Evolutionary conservation across 345 rosid genomes (phyloP), one percentile per base, ranked within the genome.

Genomic region (Salix purpurea): DNA sequence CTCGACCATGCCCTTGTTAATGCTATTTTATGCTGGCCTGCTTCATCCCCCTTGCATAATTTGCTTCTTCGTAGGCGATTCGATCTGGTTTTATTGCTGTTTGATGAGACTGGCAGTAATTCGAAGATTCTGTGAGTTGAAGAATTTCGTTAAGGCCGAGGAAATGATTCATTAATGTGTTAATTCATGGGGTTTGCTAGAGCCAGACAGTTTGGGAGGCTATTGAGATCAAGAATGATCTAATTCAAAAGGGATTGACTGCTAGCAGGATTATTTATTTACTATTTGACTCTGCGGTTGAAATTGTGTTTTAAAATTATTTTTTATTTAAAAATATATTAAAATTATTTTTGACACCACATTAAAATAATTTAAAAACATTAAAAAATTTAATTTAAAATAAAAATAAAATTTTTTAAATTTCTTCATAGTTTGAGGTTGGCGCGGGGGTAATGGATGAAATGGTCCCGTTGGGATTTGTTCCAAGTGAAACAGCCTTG

Each of bases 131-230:
- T 96, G 99, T 64, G 96, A 89, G 80, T 65, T 85, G 71, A 90
- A 90, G 84, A 87, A 92, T 82, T 85, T 93, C 65, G 76, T 40
- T 21, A 86, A 89, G 85, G 97, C 96, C 4, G 85, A 74, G 70
- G 90, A 89, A 72, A 83, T 91, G 83, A 76, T 96, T 79, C 37
- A 6, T n/a, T 75, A 79, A 93, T 83, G 91, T 91, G 74, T 79
- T 93, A 81, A 89, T 95, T 80, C 88, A 90, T 77, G 94, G 97
- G 65, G 90, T 96, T 64, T 96, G 97, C 83, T 92, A 89, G 87
- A 80, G 73, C 80, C 89, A 78, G n/a, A 89, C 86, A 69, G 86
- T 83, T 40, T 76, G 83, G 79, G 95, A 92, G 80, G 99, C 98
- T 8, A 21, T 91, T 56, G 88, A 84, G 76, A 67, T 93, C 30